Evolutionary conservation across 2,329 filamentous ascomycete species (phyloP).

Genomic region (Aspergillus fumigatiaffinis): DNA sequence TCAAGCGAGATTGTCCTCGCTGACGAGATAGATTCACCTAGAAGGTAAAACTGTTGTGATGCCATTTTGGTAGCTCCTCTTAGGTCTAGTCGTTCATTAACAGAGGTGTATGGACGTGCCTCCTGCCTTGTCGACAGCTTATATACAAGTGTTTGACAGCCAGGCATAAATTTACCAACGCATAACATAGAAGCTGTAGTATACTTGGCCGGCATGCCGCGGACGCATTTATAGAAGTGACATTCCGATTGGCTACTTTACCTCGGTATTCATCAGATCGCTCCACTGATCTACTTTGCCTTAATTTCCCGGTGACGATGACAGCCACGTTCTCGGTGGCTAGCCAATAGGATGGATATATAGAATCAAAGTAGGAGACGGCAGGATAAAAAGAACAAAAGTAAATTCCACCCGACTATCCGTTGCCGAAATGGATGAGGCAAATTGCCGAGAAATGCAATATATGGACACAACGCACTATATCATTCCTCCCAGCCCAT

Average conservation of each 20-base stretch:
- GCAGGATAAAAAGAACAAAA: not conserved
- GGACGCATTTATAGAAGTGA: not conserved
- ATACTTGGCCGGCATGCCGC: not conserved
- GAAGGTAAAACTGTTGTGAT: conserved; percentile 18
- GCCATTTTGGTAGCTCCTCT: conserved; percentile 10
- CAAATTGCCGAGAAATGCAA: not conserved
- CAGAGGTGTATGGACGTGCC: no score
- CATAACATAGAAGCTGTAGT: not conserved
- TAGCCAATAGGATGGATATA: not conserved
- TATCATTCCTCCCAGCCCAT: not conserved
- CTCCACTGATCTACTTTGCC: not conserved
- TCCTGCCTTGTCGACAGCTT: no score
- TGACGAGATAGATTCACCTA: conserved; percentile 17
- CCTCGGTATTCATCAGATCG: not conserved
- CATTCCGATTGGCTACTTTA: not conserved
- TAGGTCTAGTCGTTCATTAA: no score
- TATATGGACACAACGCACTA: not conserved
- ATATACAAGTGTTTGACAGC: not conserved
- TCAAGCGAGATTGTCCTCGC: conserved; percentile 20
- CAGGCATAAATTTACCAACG: not conserved
- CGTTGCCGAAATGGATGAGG: not conserved
- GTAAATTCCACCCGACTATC: not conserved
- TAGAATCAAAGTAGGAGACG: no score
- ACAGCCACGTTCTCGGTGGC: not conserved
- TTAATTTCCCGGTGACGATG: not conserved